Evolutionary conservation across 768 basidiomycete genomes (phyloP).

Genomic region (Naematelia aurantialba): DNA sequence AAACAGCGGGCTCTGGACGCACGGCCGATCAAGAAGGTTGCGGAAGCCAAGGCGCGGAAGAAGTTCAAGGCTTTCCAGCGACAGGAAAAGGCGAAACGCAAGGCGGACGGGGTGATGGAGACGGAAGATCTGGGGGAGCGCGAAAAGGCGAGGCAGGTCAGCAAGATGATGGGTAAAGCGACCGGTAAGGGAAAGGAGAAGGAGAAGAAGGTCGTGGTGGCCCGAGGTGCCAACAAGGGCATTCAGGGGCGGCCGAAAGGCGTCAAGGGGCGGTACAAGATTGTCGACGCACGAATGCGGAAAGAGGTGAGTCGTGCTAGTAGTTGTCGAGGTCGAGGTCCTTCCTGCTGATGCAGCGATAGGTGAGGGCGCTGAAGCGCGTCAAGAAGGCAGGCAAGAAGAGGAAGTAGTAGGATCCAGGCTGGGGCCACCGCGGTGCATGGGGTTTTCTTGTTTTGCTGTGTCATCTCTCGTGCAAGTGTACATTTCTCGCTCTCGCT

Average conservation of each 20-base stretch:
- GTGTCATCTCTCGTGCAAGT: too few relatives aligned
- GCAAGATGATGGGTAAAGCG: constrained; percentile 69
- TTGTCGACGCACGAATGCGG: constrained; percentile 90
- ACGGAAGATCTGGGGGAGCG: constrained; percentile 80
- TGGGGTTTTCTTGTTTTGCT: neutral
- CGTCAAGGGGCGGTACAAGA: constrained; percentile 88
- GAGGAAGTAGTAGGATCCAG: constrained; percentile 8
- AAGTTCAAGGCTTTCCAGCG: constrained; percentile 81
- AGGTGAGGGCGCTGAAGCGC: constrained; percentile 81
- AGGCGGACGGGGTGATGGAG: constrained; percentile 83
- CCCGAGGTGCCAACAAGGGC: constrained; percentile 83
- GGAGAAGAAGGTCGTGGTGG: constrained; percentile 78
- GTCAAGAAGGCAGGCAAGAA: constrained; percentile 68
- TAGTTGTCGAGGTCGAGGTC: constrained; percentile 8
- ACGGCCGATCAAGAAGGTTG: constrained; percentile 96
- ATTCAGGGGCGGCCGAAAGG: constrained; percentile 91
- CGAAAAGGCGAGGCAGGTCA: constrained; percentile 90
- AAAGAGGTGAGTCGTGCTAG: constrained; percentile 54
- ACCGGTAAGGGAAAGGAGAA: constrained; percentile 56
- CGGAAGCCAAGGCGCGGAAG: constrained; percentile 96
- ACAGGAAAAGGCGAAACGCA: constrained; percentile 88
- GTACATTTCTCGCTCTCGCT: too few relatives aligned
- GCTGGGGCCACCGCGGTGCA: neutral
- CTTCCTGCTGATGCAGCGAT: constrained; percentile 6
- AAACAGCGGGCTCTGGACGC: constrained; percentile 92